Evolutionary conservation across 78 protist genomes (phyloP), one percentile per base, ranked within the genome.

Genomic region (Polysphondylium violaceum): DNA sequence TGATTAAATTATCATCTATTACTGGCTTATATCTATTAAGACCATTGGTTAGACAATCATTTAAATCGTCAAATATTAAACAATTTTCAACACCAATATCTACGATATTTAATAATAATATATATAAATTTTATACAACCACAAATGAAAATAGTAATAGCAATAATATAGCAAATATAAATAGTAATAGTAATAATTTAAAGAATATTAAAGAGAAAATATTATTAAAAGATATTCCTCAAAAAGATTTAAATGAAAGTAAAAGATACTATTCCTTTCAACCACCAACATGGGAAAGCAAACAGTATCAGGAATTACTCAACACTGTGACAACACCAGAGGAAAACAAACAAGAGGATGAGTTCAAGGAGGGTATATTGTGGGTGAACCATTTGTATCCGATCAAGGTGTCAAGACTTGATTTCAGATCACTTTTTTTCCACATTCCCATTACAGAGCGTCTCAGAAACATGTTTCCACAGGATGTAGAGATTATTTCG

Each of bases 301-400:
- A 33, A 33, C 71, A 51, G 51, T 33, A 2, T 2, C 19, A 36
- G 5, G 27, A 44, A 44, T 36, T 56, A 36, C 23, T 56, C 1
- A 74, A 74, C 40, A 56, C 65, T 6, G 21, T 74, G 1, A 74
- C 83, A 5, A 27, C 69, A 3, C 65, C 83, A 1, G 29, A 16
- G 14, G 83, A 74, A 38, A n/a, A n/a, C n/a, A n/a, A n/a, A n/a
- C n/a, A n/a, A n/a, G 73, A 65, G 8, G 73, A 38, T 6, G 51
- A 33, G 2, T 38, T 1, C 5, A 69, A 38, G 4, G 81, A 74
- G 44, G 74, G 74, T 43, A 65, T 78, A 12, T 17, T 83, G 23
- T 83, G 91, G 91, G 79, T 83, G 0, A 83, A 83, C 35, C 60
- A 83, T 43, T 59, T 83, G 31, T 83, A 83, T 44, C 91, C 91